phyloP scores from a whole-genome alignment of 2,329 filamentous ascomycete genomes.

The Curvularia sp. region DNA sequence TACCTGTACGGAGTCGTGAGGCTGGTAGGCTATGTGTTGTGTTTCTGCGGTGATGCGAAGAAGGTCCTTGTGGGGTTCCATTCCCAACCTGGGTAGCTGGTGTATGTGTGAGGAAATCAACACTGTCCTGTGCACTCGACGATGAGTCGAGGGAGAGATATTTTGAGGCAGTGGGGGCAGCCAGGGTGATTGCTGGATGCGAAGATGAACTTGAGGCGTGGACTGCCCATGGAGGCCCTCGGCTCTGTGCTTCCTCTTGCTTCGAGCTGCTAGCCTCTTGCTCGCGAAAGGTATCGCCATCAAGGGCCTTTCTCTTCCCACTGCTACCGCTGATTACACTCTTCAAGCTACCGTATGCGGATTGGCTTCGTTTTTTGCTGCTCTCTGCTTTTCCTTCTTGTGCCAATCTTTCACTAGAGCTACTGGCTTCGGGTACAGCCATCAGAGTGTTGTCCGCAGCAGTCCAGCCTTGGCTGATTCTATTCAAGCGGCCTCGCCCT shows the following conservation, averaged over 20 bases:
- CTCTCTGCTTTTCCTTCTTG: conserved; percentile 35
- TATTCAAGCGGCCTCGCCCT: conserved; percentile 42
- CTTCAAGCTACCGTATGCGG: conserved; percentile 49
- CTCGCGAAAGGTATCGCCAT: conserved; percentile 29
- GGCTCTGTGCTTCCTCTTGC: conserved; percentile 18
- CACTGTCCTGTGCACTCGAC: conserved; percentile 34
- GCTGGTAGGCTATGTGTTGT: conserved; percentile 34
- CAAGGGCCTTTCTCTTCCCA: conserved; percentile 37
- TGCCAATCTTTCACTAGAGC: conserved; percentile 52
- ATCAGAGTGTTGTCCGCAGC: conserved; percentile 52
- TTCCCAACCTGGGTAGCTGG: conserved; percentile 21
- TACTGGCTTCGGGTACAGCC: conserved; percentile 57
- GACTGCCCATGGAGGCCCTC: conserved; percentile 40
- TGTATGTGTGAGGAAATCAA: conserved; percentile 15
- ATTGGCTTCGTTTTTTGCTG: conserved; percentile 44
- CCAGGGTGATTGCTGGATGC: conserved; percentile 44
- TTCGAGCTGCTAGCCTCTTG: conserved; percentile 24
- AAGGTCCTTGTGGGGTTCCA: conserved; percentile 17
- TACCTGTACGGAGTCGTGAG: conserved; percentile 34
- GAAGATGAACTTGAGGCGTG: conserved; percentile 33
- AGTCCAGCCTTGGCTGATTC: conserved; percentile 44
- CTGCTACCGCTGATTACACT: conserved; percentile 49
- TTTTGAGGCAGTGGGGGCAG: conserved; percentile 45
- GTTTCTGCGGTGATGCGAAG: conserved; percentile 31
- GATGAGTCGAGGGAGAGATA: conserved; percentile 46